Evolutionary conservation across 1,284 basidiomycete genomes (phyloP).

Genomic region (Baeospora myosura): DNA sequence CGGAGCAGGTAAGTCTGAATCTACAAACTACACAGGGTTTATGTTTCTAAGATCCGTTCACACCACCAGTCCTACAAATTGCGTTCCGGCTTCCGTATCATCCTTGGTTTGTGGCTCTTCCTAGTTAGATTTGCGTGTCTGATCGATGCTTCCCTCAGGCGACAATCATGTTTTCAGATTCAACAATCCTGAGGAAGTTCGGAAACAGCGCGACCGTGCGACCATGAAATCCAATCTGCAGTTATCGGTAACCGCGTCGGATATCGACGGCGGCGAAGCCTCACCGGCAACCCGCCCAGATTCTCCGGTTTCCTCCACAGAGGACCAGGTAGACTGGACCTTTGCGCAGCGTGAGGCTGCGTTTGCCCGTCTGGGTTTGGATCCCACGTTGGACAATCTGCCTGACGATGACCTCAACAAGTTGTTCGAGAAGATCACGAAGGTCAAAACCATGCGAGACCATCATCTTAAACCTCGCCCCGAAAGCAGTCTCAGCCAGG

Average conservation of each 20-base stretch:
- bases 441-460: conserved; percentile 84
- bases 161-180: conserved; percentile 98
- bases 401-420: conserved; percentile 92
- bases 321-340: conserved; percentile 82
- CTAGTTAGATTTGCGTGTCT: conserved; percentile 1
- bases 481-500: conserved; percentile 77
- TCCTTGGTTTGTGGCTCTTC: conserved; percentile 71
- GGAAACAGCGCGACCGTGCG: conserved; percentile 79
- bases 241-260: conserved; percentile 53
- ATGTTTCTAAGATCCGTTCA: conserved; percentile 17
- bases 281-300: conserved; percentile 61
- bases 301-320: conserved; percentile 64
- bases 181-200: conserved; percentile 92
- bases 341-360: conserved; percentile 91
- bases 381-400: conserved; percentile 83
- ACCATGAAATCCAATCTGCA: conserved; percentile 64
- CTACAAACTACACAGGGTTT: conserved; percentile 10
- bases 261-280: conserved; percentile 44
- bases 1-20: conserved; percentile 57
- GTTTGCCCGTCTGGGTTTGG: conserved; percentile 72
- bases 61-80: conserved; percentile 65
- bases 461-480: conserved; percentile 66
- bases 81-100: conserved; percentile 90
- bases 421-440: conserved; percentile 86
- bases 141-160: conserved; percentile 40